Base-by-base conservation (phyloP, 768 basidiomycete genomes). In the Suillus luteus region DNA sequence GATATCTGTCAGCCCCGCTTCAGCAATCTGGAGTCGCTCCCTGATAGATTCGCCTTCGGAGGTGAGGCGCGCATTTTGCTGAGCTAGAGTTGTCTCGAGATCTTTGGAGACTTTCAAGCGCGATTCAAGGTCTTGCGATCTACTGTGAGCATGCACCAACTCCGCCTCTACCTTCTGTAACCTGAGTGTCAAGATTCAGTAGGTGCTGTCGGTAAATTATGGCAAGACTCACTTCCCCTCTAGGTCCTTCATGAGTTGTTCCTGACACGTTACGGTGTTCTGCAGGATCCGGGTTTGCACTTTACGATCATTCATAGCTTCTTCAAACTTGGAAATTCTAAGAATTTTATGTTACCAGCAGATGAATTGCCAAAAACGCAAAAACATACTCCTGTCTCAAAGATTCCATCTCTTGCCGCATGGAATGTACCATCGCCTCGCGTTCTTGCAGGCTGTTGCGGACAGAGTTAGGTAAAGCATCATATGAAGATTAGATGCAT, bases 201-300 rank as follows among this genome's bases (percentile, higher is more conserved):
- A 52, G 63, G 58, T 31, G 24, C 31, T 17, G 38, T 22, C 10
- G 1, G 22, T 8, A 33, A 52, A 62, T 8, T 24, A 55, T 35
- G 44, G 38, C 33, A 46, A 55, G 14, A 38, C 44, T 49, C 71
- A 75, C 74, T 71, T 73, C 52, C 65, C 60, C 62, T 77, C 74
- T 46, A 71, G 48, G 22, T 58, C 62, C 52, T 69, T 72, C 46
- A 68, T 49, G n/a, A 69, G 70, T 27, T 63, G 71, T 65, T 75
- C 74, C 49, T 77, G 74, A 60, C 72, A 72, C 0, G 72, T 67
- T 40, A 71, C 69, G n/a, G 72, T 66, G 59, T 76, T 68, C 41
- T 71, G 74, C 60, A 77, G 68, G 22, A 71, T 64, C 46, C 68
- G 72, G n/a, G 75, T 62, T 44, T 74, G 74, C 65, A 62, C 54